phyloP scores from a whole-genome alignment of 2,329 filamentous ascomycete species.

The Epichloe amarillans region DNA sequence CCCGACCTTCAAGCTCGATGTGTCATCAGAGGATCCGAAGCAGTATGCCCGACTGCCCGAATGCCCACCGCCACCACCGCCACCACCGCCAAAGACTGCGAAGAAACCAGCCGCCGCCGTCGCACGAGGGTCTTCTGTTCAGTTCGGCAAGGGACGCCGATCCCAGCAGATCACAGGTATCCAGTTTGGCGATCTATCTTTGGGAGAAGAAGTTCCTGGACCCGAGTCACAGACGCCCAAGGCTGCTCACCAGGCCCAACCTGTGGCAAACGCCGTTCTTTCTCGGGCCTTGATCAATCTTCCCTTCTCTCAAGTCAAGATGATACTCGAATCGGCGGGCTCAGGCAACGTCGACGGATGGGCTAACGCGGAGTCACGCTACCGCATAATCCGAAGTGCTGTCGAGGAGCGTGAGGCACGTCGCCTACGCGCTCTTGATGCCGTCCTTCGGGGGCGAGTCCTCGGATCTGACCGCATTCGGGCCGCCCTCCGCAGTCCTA shows the following conservation, averaged over 20 bases:
- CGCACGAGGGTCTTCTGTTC: conserved; percentile 24
- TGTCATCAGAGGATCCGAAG: conserved; percentile 22
- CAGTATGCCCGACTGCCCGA: conserved; percentile 28
- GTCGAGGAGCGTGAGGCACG: conserved; percentile 45
- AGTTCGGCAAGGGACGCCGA: conserved; percentile 25
- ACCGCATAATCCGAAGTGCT: conserved; percentile 34
- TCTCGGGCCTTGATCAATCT: conserved; percentile 58
- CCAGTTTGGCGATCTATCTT: conserved; percentile 55
- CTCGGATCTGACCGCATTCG: conserved; percentile 22
- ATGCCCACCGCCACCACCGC: conserved; percentile 9
- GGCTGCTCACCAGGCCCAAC: conserved; percentile 13
- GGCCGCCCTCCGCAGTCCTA: conserved; percentile 23
- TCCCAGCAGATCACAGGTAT: conserved; percentile 47
- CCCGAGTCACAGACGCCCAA: conserved; percentile 19
- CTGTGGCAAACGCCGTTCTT: conserved; percentile 33
- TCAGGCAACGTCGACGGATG: conserved; percentile 39
- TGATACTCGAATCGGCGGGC: conserved; percentile 45
- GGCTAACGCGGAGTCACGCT: conserved; percentile 32
- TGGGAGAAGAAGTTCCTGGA: conserved; percentile 15
- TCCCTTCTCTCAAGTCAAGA: conserved; percentile 53
- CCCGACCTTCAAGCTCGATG: conserved; percentile 45
- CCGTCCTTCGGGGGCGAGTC: conserved; percentile 23
- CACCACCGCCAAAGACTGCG: conserved; percentile 5
- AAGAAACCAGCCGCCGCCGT: conserved; percentile 14
- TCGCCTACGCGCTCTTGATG: conserved; percentile 33